phyloP scores from a whole-genome alignment of 2,329 filamentous ascomycete genomes.

The Ophidiomyces ophidiicola region DNA sequence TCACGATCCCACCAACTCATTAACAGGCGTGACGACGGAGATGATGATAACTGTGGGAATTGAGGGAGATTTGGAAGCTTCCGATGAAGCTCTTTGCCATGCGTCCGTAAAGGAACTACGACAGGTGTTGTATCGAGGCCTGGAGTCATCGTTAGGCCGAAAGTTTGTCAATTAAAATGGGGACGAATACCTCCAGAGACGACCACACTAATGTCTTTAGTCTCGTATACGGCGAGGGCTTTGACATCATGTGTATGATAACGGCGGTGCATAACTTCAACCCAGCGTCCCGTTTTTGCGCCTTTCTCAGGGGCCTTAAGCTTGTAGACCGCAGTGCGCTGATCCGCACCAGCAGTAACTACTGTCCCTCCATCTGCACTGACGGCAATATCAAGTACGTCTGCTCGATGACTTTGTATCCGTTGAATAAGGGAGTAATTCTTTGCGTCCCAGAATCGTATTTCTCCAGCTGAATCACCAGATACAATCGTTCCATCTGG shows the following conservation, averaged over 20 bases:
- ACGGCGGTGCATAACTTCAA: slow-evolving; percentile 69
- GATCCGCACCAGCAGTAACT: slow-evolving; percentile 84
- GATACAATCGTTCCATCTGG: slow-evolving; percentile 83
- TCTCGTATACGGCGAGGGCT: slow-evolving; percentile 81
- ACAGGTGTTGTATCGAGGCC: slow-evolving; percentile 77
- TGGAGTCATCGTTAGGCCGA: slow-evolving; percentile 26
- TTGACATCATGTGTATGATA: slow-evolving; percentile 95
- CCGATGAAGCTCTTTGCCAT: slow-evolving; percentile 67
- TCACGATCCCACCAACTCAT: slow-evolving; percentile 89
- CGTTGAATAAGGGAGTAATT: slow-evolving; percentile 81
- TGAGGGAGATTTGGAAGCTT: slow-evolving; percentile 76
- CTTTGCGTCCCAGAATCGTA: slow-evolving; percentile 87
- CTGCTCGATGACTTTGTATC: slow-evolving; percentile 74
- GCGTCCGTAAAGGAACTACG: slow-evolving; percentile 66
- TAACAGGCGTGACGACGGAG: slow-evolving; percentile 59
- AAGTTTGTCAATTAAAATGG: background rate
- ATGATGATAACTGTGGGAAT: slow-evolving; percentile 58
- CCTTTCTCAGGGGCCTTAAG: slow-evolving; percentile 40
- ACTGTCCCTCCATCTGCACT: slow-evolving; percentile 71
- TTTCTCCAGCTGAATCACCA: slow-evolving; percentile 85
- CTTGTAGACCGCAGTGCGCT: slow-evolving; percentile 72
- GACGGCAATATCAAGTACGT: slow-evolving; percentile 76
- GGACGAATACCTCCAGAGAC: slow-evolving; percentile 65
- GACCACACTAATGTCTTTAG: slow-evolving; percentile 67
- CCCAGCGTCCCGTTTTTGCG: slow-evolving; percentile 56